phyloP scores from a whole-genome alignment of 257 asterid genomes.

The Salvia hispanica region DNA sequence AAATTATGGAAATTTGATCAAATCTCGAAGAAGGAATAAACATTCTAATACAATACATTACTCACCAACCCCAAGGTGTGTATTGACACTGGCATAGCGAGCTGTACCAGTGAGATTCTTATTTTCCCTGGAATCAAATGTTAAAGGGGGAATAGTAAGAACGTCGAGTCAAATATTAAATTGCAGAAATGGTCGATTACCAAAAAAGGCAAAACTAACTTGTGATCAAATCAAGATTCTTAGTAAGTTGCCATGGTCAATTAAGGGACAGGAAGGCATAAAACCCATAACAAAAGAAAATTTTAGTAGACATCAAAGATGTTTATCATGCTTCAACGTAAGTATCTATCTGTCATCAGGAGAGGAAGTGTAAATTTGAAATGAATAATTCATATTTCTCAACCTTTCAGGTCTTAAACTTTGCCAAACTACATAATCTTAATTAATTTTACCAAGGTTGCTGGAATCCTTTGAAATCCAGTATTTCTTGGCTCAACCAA shows the following conservation, averaged over 20 bases:
- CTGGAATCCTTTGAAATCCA: not conserved
- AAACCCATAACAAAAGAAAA: conserved; percentile 8
- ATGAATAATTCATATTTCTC: conserved; percentile 1
- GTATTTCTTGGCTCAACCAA: conserved; percentile 3
- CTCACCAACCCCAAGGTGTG: conserved; percentile 95
- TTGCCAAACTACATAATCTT: conserved; percentile 2
- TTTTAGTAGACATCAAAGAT: conserved; percentile 1
- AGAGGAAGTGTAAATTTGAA: not conserved
- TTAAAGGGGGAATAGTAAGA: conserved; percentile 22
- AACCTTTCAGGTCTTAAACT: conserved; percentile 10
- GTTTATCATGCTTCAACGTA: conserved; percentile 3
- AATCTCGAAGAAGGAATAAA: conserved; percentile 9
- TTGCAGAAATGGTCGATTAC: not conserved
- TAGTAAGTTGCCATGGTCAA: not conserved
- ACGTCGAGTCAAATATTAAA: conserved; percentile 22
- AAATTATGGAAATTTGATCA: not conserved
- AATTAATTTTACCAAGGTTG: not conserved
- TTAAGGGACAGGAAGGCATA: conserved; percentile 10
- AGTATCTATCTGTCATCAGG: not conserved
- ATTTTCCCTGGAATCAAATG: conserved; percentile 69
- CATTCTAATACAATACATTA: conserved; percentile 24
- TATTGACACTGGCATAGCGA: conserved; percentile 92
- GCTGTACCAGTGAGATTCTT: conserved; percentile 96
- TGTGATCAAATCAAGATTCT: not conserved
- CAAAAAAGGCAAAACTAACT: not conserved